Evolutionary conservation across 164 flowering plant species (phyloP).

Genomic region (Vitis cinerea): DNA sequence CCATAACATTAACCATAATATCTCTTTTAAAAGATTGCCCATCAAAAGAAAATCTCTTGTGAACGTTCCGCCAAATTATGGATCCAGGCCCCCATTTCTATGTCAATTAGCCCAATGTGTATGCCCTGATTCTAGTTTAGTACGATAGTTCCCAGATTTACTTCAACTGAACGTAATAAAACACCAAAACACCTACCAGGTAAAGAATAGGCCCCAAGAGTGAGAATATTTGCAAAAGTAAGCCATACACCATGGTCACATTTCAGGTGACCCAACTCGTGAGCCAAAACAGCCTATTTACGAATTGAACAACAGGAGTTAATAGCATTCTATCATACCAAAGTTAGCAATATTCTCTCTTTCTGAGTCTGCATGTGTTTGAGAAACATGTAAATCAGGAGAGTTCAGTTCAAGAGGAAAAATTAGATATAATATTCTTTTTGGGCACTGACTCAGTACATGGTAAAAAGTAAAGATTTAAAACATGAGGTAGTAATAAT

Average conservation of each 20-base stretch:
- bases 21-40: neutral
- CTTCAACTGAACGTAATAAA: neutral
- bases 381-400: neutral
- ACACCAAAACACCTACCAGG: slow-evolving; percentile 60
- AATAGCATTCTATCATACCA: neutral
- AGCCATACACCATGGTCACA: slow-evolving; percentile 99
- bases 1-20: too few species aligned
- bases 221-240: slow-evolving; percentile 89
- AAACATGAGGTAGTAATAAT: slow-evolving; percentile 5
- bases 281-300: slow-evolving; percentile 90
- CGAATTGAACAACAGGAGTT: slow-evolving; percentile 3
- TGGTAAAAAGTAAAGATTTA: neutral
- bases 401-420: neutral
- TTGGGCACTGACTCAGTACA: too few species aligned
- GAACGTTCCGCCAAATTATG: neutral
- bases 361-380: neutral
- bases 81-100: neutral
- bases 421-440: neutral
- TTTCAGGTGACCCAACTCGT: slow-evolving; percentile 96
- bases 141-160: neutral
- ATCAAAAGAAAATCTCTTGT: neutral
- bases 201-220: slow-evolving; percentile 81
- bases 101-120: neutral
- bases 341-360: neutral
- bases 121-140: neutral